phyloP scores from a whole-genome alignment of 1,284 basidiomycete genomes.

The Earliella scabrosa region DNA sequence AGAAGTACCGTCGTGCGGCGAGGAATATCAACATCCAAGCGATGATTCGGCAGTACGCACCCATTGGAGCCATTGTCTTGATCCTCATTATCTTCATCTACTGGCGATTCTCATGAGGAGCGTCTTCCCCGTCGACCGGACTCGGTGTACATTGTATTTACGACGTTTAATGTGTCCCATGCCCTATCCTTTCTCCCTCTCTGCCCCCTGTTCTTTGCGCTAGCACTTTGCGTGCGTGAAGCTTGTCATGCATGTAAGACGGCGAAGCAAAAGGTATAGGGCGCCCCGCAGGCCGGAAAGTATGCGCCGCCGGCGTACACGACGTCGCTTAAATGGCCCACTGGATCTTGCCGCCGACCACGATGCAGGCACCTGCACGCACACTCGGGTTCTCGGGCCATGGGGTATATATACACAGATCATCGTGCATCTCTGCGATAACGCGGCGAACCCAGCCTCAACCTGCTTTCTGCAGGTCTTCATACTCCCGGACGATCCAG shows the following conservation, averaged over 20 bases:
- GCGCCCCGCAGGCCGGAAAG: not conserved
- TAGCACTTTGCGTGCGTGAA: not conserved
- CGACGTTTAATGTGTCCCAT: slow-evolving; percentile 14
- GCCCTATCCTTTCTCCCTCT: not conserved
- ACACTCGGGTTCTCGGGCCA: slow-evolving; percentile 17
- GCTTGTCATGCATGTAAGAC: not conserved
- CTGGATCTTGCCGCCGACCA: slow-evolving; percentile 33
- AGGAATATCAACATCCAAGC: slow-evolving; percentile 94
- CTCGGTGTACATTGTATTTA: slow-evolving; percentile 19
- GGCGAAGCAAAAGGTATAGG: not conserved
- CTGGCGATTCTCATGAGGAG: slow-evolving; percentile 80
- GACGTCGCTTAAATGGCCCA: slow-evolving; percentile 16
- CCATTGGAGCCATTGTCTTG: slow-evolving; percentile 80
- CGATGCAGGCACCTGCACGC: slow-evolving; percentile 20
- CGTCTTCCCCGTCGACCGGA: slow-evolving; percentile 8
- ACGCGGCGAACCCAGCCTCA: slow-evolving; percentile 9
- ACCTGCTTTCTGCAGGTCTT: slow-evolving; percentile 6
- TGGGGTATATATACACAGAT: slow-evolving; percentile 27
- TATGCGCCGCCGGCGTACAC: slow-evolving; percentile 1
- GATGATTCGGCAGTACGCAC: slow-evolving; percentile 95
- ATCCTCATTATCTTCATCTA: slow-evolving; percentile 88
- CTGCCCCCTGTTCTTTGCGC: not conserved
- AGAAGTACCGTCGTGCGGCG: slow-evolving; percentile 97
- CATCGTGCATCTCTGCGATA: slow-evolving; percentile 21
- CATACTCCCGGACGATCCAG: slow-evolving; percentile 4